Evolutionary conservation across 1,284 basidiomycete genomes (phyloP).

Genomic region (Trametes polyzona): DNA sequence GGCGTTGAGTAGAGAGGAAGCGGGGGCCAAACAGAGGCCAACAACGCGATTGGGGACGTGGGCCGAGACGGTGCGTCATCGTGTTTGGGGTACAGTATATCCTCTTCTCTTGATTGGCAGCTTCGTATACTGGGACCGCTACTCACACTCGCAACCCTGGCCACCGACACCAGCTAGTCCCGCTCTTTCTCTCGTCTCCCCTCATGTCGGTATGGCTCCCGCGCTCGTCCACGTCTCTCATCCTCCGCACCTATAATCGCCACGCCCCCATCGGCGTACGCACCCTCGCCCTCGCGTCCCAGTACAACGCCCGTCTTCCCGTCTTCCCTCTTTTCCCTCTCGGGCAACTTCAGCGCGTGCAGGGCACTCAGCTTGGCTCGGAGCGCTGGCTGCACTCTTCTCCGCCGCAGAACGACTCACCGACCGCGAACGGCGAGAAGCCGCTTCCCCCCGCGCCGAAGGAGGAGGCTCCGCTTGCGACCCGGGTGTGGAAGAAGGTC

Average conservation of each 20-base stretch:
- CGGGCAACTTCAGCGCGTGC: background rate
- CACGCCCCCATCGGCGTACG: conserved; percentile 27
- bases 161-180: background rate
- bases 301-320: conserved; percentile 15
- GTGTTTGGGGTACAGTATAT: background rate
- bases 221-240: conserved; percentile 43
- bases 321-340: conserved; percentile 21
- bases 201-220: conserved; percentile 42
- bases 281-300: conserved; percentile 17
- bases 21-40: conserved; percentile 4
- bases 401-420: conserved; percentile 16
- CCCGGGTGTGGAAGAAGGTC: conserved; percentile 85
- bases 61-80: conserved; percentile 22
- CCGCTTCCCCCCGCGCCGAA: conserved; percentile 54
- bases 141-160: conserved; percentile 7
- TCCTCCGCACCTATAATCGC: conserved; percentile 43
- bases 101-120: conserved; percentile 4
- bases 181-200: conserved; percentile 1
- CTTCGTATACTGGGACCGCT: conserved; percentile 2
- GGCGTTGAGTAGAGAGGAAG: background rate
- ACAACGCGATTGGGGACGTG: background rate
- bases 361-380: conserved; percentile 32
- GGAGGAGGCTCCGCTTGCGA: conserved; percentile 54
- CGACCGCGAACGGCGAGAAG: conserved; percentile 42
- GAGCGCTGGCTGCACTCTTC: conserved; percentile 17